Evolutionary conservation across 148 eudicot genomes (phyloP).

Genomic region (Rhododendron vialii): DNA sequence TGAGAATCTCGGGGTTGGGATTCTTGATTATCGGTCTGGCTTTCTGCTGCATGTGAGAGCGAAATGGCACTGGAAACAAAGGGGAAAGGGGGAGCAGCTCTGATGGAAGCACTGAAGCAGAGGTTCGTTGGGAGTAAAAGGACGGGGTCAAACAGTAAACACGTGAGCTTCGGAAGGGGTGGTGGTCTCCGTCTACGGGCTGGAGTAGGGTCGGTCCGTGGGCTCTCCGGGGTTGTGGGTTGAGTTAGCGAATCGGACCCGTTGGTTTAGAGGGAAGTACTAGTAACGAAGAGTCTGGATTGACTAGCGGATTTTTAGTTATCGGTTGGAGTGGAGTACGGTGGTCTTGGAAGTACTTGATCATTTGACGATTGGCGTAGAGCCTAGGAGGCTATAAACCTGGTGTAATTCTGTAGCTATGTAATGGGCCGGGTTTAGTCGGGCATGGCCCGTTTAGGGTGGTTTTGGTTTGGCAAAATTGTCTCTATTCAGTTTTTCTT

Average conservation of each 20-base stretch:
- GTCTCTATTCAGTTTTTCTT: no score
- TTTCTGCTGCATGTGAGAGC: not conserved
- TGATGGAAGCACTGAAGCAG: not conserved
- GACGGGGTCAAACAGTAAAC: not conserved
- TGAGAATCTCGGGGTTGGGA: not conserved
- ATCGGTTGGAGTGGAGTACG: not conserved
- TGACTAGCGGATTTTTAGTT: not conserved
- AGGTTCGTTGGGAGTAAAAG: not conserved
- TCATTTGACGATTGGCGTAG: not conserved
- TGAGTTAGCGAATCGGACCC: not conserved
- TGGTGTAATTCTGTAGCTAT: not conserved
- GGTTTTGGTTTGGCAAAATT: no score
- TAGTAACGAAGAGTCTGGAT: not conserved
- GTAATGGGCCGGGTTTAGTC: not conserved
- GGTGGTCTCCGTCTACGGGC: not conserved
- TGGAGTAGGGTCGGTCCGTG: not conserved
- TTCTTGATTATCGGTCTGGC: not conserved
- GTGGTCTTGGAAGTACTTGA: not conserved
- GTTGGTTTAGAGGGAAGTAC: not conserved
- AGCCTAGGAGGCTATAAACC: not conserved
- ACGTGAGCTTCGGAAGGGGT: not conserved
- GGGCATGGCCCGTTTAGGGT: no score
- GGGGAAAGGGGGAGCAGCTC: not conserved
- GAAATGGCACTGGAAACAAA: not conserved
- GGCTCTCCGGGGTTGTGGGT: not conserved